A percentile compares a stretch with the other conserved stretches of the same genome.
Conservation (phyloP, 176 grass and related monocot genomes). For the Thalia dealbata region DNA sequence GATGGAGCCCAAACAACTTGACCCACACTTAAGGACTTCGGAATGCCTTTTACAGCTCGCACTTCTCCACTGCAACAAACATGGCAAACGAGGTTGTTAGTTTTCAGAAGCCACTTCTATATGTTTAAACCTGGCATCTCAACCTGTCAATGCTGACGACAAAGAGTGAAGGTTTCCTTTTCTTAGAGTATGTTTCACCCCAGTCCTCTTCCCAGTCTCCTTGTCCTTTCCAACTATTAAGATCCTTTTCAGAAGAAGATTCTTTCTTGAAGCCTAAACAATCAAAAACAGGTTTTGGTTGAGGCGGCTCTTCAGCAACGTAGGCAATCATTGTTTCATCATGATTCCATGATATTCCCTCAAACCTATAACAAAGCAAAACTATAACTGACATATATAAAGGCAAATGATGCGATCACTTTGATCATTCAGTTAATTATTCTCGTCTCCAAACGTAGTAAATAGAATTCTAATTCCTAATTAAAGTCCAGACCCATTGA, state of each 20-base stretch:
- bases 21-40: slow-evolving; percentile 68
- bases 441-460: no score
- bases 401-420: neutral
- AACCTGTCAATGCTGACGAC: slow-evolving; percentile 60
- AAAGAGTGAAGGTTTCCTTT: slow-evolving; percentile 76
- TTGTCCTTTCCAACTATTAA: slow-evolving; percentile 83
- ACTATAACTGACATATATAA: neutral
- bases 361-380: slow-evolving; percentile 51
- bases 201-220: slow-evolving; percentile 84
- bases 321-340: slow-evolving; percentile 76
- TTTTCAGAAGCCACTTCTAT: neutral
- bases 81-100: neutral
- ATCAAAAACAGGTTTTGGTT: slow-evolving; percentile 63
- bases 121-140: slow-evolving; percentile 7
- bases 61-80: slow-evolving; percentile 56
- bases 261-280: slow-evolving; percentile 64
- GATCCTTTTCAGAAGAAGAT: slow-evolving; percentile 57
- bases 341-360: slow-evolving; percentile 93
- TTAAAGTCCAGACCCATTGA: no score
- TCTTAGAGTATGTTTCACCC: slow-evolving; percentile 91
- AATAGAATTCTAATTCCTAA: no score
- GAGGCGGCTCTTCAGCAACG: slow-evolving; percentile 74
- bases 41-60: slow-evolving; percentile 58
- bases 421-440: neutral
- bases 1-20: slow-evolving; percentile 86